phyloP scores from a whole-genome alignment of 768 basidiomycete species.

The Nidularia sp. region DNA sequence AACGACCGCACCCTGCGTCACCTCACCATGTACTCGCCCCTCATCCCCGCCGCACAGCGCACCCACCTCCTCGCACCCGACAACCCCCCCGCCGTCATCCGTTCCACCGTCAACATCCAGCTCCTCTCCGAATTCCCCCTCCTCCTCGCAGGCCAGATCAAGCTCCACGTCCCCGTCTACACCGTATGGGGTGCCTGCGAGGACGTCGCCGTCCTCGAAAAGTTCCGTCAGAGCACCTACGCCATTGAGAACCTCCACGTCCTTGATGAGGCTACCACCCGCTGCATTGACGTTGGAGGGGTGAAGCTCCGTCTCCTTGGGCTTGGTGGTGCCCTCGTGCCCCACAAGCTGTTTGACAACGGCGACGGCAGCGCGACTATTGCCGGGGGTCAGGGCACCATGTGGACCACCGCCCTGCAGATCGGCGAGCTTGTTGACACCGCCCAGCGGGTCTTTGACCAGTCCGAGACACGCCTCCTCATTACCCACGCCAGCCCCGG shows the following conservation, averaged over 20 bases:
- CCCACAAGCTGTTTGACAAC: slow-evolving; percentile 93
- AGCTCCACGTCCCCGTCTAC: slow-evolving; percentile 89
- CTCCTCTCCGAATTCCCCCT: slow-evolving; percentile 93
- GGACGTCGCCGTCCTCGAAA: slow-evolving; percentile 90
- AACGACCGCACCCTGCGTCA: slow-evolving; percentile 95
- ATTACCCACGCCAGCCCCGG: slow-evolving; percentile 91
- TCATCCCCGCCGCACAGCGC: slow-evolving; percentile 81
- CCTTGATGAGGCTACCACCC: slow-evolving; percentile 94
- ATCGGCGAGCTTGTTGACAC: slow-evolving; percentile 98
- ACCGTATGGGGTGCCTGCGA: slow-evolving; percentile 98
- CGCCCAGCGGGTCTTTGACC: slow-evolving; percentile 90
- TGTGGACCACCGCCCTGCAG: slow-evolving; percentile 98
- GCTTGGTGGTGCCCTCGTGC: slow-evolving; percentile 90
- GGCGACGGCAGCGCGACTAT: slow-evolving; percentile 95
- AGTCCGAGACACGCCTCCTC: slow-evolving; percentile 89
- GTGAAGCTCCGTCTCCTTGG: slow-evolving; percentile 93
- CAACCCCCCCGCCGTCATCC: slow-evolving; percentile 63
- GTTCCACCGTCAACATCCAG: slow-evolving; percentile 68
- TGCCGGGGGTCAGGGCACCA: slow-evolving; percentile 95
- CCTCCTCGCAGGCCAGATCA: slow-evolving; percentile 85
- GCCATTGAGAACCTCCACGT: slow-evolving; percentile 87
- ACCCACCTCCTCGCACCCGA: slow-evolving; percentile 72
- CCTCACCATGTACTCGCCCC: slow-evolving; percentile 93
- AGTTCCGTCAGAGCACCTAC: slow-evolving; percentile 81
- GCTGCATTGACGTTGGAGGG: slow-evolving; percentile 87